A percentile compares a stretch with the other conserved stretches of the same genome.
These are phyloP conservation scores for Xylaria grammica DNA, from an alignment of 495 filamentous ascomycete species.

Conservation along the genomic window DNA sequence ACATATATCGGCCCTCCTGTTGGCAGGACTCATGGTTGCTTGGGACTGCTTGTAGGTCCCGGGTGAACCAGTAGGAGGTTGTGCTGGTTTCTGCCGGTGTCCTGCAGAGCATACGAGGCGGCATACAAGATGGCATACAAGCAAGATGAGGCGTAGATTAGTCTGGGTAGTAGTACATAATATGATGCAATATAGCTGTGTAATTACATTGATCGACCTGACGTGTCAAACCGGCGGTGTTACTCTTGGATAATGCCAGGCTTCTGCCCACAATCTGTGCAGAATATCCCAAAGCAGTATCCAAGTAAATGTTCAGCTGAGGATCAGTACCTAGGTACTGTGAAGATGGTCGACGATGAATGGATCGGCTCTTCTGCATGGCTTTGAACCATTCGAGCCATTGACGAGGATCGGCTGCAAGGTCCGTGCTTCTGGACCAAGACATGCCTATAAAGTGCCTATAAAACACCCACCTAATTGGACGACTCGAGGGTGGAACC, in stretches of 20 bases:
- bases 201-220: conserved; percentile 3
- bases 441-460: background rate
- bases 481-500: conserved; percentile 8
- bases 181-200: conserved; percentile 4
- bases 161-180: background rate
- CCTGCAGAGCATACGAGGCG: conserved; percentile 3
- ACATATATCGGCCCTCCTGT: too few relatives aligned
- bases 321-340: background rate
- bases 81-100: too few relatives aligned
- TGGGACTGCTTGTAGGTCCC: too few relatives aligned
- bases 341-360: background rate
- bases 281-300: too few relatives aligned
- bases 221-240: conserved; percentile 15
- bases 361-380: background rate
- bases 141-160: too few relatives aligned
- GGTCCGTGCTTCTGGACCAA: background rate
- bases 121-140: too few relatives aligned
- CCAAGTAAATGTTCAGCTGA: conserved; percentile 12
- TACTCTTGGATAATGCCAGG: conserved; percentile 1
- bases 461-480: conserved; percentile 6
- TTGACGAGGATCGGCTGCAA: conserved; percentile 7
- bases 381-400: background rate
- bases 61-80: too few relatives aligned
- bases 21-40: too few relatives aligned
- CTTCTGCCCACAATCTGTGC: too few relatives aligned